Percentiles rank a stretch among this genome's conserved stretches.
Evolutionary conservation across 495 filamentous ascomycete species (phyloP).

Genomic region (Neurospora sp.): DNA sequence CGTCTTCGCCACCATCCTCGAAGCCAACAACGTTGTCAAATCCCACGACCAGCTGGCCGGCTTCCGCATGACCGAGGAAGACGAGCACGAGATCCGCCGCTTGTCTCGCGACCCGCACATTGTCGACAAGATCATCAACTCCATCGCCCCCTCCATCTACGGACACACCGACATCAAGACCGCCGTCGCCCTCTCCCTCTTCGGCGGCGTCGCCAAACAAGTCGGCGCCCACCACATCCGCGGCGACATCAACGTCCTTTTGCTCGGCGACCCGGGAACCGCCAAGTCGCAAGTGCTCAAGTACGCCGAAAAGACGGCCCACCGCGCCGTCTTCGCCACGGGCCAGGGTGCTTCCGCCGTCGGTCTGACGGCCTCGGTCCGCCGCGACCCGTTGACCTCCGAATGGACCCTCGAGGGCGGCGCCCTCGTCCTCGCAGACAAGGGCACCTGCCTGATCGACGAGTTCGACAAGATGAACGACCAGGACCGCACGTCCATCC

Average conservation of each 20-base stretch:
- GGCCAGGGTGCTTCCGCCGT: conserved; percentile 96
- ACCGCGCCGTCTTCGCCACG: conserved; percentile 94
- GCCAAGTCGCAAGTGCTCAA: conserved; percentile 98
- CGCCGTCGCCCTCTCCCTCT: conserved; percentile 85
- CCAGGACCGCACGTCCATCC: conserved; percentile 93
- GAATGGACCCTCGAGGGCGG: conserved; percentile 99
- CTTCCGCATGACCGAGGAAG: conserved; percentile 91
- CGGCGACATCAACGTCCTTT: conserved; percentile 96
- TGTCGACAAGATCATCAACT: conserved; percentile 87
- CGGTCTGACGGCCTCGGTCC: conserved; percentile 94
- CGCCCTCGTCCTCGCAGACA: conserved; percentile 89
- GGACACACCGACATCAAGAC: conserved; percentile 98
- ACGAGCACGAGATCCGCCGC: conserved; percentile 83
- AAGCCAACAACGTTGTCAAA: conserved; percentile 95
- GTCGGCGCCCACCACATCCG: conserved; percentile 82
- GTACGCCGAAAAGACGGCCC: conserved; percentile 95
- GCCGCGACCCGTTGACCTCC: conserved; percentile 86
- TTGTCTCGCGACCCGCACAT: conserved; percentile 84
- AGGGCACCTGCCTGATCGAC: conserved; percentile 93
- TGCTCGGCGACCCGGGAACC: conserved; percentile 95
- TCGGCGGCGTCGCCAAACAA: conserved; percentile 90
- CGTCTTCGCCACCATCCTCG: conserved; percentile 94
- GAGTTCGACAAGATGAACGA: conserved; percentile 99
- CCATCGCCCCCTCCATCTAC: conserved; percentile 95
- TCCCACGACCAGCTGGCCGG: conserved; percentile 96